Conservation (phyloP, 345 rosid genomes). For the Lepidium didymum region DNA sequence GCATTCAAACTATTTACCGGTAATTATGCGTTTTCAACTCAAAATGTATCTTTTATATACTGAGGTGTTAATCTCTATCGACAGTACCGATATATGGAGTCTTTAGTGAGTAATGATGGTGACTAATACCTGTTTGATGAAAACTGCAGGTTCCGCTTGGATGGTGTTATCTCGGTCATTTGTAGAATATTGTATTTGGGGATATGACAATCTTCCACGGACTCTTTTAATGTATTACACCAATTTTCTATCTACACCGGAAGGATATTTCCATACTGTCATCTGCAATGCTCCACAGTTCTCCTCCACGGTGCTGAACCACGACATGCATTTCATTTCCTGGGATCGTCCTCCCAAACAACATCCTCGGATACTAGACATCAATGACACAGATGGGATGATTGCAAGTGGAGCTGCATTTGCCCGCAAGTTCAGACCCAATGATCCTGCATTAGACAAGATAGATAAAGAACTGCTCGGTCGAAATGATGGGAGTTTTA, state of each 20-base stretch:
- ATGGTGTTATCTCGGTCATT: slow-evolving; percentile 25
- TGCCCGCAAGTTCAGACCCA: slow-evolving; percentile 28
- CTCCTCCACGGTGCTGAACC: slow-evolving; percentile 25
- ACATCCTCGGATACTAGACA: slow-evolving; percentile 25
- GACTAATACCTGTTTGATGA: background rate
- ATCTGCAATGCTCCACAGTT: slow-evolving; percentile 41
- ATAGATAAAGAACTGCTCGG: slow-evolving; percentile 26
- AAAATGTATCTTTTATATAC: background rate
- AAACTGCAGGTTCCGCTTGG: slow-evolving; percentile 37
- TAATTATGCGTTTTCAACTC: slow-evolving; percentile 3
- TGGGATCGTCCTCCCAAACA: slow-evolving; percentile 36
- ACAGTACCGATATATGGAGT: too few relatives aligned
- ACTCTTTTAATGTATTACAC: slow-evolving; percentile 30
- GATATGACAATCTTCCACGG: slow-evolving; percentile 32
- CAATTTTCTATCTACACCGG: slow-evolving; percentile 42
- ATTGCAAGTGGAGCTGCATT: slow-evolving; percentile 25
- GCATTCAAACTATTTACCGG: slow-evolving; percentile 91
- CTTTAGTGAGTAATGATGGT: background rate
- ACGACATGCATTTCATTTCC: slow-evolving; percentile 33
- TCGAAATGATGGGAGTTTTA: slow-evolving; percentile 39
- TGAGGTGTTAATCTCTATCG: background rate
- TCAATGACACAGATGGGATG: slow-evolving; percentile 26
- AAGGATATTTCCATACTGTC: slow-evolving; percentile 46
- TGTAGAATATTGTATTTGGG: slow-evolving; percentile 29
- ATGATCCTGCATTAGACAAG: slow-evolving; percentile 28